Evolutionary conservation across 306 rosid species (phyloP).

Genomic region (Sicyos baderoa): DNA sequence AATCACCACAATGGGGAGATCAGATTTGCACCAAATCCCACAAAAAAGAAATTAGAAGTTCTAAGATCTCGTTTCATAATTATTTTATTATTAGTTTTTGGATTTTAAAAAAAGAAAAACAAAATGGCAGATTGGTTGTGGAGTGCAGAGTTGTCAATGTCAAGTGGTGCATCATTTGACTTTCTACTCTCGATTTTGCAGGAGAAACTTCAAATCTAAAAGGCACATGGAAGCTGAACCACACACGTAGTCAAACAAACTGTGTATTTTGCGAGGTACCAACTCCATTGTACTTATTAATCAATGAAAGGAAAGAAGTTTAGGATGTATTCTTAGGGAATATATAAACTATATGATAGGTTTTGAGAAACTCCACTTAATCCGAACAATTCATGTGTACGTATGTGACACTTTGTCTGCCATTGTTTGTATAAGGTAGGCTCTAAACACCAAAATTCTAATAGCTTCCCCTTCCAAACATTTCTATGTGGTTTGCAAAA

Average conservation of each 20-base stretch:
- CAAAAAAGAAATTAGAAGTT: not conserved
- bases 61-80: too few species aligned
- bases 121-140: too few species aligned
- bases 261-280: constrained; percentile 2
- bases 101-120: too few species aligned
- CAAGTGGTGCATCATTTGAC: constrained; percentile 7
- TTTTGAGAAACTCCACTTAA: constrained; percentile 9
- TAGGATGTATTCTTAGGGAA: not conserved
- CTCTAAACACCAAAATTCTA: not conserved
- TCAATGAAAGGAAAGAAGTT: constrained; percentile 5
- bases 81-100: too few species aligned
- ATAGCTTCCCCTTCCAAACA: not conserved
- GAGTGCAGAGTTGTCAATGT: too few species aligned
- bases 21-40: constrained; percentile 7
- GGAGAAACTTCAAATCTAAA: not conserved
- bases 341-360: not conserved
- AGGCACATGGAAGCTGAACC: constrained; percentile 7
- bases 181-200: not conserved
- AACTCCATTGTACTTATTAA: not conserved
- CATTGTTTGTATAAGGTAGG: constrained; percentile 3
- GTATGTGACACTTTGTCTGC: constrained; percentile 14
- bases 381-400: constrained; percentile 13
- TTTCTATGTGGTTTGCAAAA: constrained; percentile 11
- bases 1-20: not conserved
- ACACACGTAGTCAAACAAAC: constrained; percentile 9